Evolutionary conservation across 495 filamentous ascomycete species (phyloP), one percentile per base, ranked within the genome.

Genomic region (Bathelium albidoporum): DNA sequence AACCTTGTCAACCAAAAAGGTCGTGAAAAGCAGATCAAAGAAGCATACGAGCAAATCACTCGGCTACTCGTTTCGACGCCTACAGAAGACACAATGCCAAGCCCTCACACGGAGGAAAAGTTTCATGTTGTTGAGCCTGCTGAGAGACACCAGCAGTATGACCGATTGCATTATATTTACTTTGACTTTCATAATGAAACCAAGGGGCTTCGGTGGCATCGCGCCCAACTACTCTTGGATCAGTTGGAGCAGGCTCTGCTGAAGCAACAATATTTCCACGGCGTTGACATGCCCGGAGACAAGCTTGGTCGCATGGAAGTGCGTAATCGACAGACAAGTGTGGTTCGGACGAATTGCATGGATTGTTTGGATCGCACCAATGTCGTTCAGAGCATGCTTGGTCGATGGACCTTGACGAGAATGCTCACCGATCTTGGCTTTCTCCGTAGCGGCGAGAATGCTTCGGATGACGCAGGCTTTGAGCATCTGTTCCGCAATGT

Each of bases 141-240:
- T 28, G 71, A 80, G 62, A 80, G 74, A 60, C 75, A 81, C 58
- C 83, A 85, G 62, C 80, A 83, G 53, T 85, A 87, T 71, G 91
- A 97, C 72, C 85, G 85, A 32, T 77, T 97, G 18, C 91, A 98
- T 70, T 98, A 98, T 71, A 75, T 97, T 62, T 97, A 97, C 78
- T 97, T 98, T 68, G 95, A 98, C 77, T 97, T 92, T 74, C 94
- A 98, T 77, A 91, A 89, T 71, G 94, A 98, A 76, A 97, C 95
- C 32, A 95, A 94, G 74, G 90, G 90, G 31, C 78, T 97, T 32
- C 83, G 89, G 69, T 96, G 93, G 92, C 88, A 98, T 72, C 89
- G 91, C 22, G 92, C 91, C 1, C 85, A 91, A 75, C 74, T 95
- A 39, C 82, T 98, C 3, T 79, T 97, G 68, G 87, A 96, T 69